Conservation (phyloP, 345 rosid species). For the Populus deltoides region DNA sequence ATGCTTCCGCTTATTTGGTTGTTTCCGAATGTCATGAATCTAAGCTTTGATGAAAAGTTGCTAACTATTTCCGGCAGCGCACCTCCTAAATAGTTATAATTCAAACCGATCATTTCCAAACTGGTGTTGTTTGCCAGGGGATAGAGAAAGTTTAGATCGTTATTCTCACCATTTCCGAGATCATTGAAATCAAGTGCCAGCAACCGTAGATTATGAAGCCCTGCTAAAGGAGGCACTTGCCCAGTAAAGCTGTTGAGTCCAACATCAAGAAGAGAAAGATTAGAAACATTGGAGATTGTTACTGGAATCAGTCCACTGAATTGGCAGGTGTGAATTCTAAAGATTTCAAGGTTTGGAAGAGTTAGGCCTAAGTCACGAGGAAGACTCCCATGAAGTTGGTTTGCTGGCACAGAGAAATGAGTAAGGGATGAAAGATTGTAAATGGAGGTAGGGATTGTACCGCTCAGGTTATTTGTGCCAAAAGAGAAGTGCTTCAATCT, state of each 20-base stretch:
- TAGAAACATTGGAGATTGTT: neutral
- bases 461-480: neutral
- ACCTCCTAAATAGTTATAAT: conserved; percentile 1
- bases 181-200: neutral
- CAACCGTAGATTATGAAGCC: neutral
- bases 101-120: neutral
- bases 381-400: conserved; percentile 21
- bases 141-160: neutral
- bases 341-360: neutral
- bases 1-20: conserved; percentile 9
- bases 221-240: neutral
- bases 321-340: neutral
- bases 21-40: neutral
- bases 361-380: conserved; percentile 8
- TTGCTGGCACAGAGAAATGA: neutral
- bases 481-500: neutral
- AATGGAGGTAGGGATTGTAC: neutral
- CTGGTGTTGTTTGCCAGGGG: neutral
- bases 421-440: conserved; percentile 17
- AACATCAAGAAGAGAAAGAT: neutral
- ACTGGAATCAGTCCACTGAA: neutral
- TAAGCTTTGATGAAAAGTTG: neutral
- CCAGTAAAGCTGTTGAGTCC: neutral
- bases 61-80: neutral
- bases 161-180: neutral